These are phyloP conservation scores for Mimosa bimucronata DNA, from an alignment of 306 rosid species.

Conservation along the genomic window DNA sequence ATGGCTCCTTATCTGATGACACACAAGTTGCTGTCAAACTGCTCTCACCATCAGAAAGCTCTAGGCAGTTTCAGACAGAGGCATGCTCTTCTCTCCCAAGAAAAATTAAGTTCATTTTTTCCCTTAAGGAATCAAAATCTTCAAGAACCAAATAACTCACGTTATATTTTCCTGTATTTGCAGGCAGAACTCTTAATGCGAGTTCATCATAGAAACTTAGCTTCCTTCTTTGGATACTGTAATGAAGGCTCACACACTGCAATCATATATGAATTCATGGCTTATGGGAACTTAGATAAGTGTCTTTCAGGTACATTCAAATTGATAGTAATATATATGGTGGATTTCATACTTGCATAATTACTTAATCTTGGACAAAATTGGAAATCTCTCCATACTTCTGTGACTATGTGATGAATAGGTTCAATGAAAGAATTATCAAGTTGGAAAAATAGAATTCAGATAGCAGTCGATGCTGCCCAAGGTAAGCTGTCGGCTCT, in stretches of 20 bases:
- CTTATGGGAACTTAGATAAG: conserved; percentile 34
- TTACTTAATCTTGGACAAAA: conserved; percentile 6
- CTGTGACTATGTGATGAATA: conserved; percentile 5
- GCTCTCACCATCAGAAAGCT: conserved; percentile 50
- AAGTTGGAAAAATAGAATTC: conserved; percentile 42
- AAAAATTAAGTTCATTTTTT: conserved; percentile 13
- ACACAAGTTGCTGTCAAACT: conserved; percentile 68
- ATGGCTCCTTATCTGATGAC: conserved; percentile 42
- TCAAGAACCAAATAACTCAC: neutral
- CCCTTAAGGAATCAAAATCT: neutral
- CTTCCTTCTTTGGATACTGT: conserved; percentile 51
- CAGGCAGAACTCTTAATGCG: conserved; percentile 57
- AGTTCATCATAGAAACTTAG: conserved; percentile 60
- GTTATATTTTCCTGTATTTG: neutral
- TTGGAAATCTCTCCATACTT: neutral
- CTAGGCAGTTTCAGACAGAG: conserved; percentile 58
- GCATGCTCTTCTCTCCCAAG: conserved; percentile 24
- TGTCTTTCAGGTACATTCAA: conserved; percentile 36
- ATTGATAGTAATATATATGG: neutral
- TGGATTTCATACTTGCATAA: conserved; percentile 7
- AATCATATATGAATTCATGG: conserved; percentile 40
- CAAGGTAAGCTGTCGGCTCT: conserved; percentile 34
- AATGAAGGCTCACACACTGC: conserved; percentile 30
- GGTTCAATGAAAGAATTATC: conserved; percentile 32
- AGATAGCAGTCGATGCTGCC: conserved; percentile 42